Evolutionary conservation across 2,329 filamentous ascomycete species (phyloP).

Genomic region (Lachnum nothofagi): DNA sequence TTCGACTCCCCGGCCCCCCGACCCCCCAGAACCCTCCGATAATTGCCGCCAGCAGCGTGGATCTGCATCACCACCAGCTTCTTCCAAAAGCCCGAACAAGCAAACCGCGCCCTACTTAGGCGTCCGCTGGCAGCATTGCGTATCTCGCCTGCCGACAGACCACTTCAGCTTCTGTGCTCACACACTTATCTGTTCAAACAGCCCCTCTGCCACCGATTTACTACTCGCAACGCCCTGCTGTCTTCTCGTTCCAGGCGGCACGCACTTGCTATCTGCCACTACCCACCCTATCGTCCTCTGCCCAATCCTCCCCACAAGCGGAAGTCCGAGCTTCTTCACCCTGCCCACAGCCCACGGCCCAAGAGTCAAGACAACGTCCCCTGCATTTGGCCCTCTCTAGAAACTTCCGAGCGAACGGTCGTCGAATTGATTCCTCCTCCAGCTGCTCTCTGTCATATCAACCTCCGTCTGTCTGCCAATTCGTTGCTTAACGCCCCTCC

Average conservation of each 20-base stretch:
- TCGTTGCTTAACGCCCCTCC: conserved; percentile 11
- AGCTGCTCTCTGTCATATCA: conserved; percentile 1
- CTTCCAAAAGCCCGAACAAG: background rate
- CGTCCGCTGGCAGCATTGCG: background rate
- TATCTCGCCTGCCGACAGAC: background rate
- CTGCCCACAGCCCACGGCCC: background rate
- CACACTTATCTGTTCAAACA: too few relatives aligned
- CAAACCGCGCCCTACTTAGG: too few relatives aligned
- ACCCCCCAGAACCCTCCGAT: conserved; percentile 2
- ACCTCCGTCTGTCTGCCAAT: conserved; percentile 9
- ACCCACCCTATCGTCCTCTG: background rate
- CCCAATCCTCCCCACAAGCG: conserved; percentile 1
- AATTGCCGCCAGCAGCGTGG: conserved; percentile 8
- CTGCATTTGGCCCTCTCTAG: background rate
- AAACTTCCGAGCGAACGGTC: background rate
- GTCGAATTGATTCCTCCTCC: conserved; percentile 1
- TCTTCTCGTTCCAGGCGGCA: background rate
- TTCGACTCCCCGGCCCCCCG: background rate
- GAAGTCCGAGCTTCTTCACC: conserved; percentile 14
- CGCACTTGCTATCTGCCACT: background rate
- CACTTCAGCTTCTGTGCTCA: too few relatives aligned
- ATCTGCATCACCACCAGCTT: background rate
- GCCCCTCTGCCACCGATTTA: too few relatives aligned
- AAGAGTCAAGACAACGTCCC: background rate
- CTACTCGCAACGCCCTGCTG: too few relatives aligned